Base-by-base conservation (phyloP, 2,329 filamentous ascomycete genomes). In the Neofusicoccum sp. region DNA sequence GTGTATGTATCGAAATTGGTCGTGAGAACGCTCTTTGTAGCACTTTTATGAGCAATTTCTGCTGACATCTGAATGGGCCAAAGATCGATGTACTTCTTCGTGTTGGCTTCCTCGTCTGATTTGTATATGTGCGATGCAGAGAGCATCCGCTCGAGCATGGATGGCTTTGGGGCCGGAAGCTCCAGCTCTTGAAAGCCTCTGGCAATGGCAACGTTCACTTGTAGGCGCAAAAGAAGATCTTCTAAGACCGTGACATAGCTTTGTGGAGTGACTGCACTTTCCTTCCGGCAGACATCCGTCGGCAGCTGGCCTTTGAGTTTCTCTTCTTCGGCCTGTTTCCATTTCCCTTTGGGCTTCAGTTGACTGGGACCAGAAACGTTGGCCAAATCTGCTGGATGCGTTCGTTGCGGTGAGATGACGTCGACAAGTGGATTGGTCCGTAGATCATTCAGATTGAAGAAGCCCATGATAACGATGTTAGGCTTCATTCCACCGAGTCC, bases 21-120 rank as follows among this genome's bases (percentile, higher is more conserved):
- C 0, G 92, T 96, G 61, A 94, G 76, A 5, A 95, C 82, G 69
- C 86, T 87, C 65, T 83, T 79, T 4, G 71, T 70, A 12, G 61
- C 87, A 4, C 31, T 29, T 8, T 16, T 31, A 4, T 47, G 47
- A 0, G 87, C 85, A 37, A 95, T 85, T 69, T 94, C 91, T 1
- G 92, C 92, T 5, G 92, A 94, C 91, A 96, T 96, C 68, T 96
- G 93, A 60, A 96, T 95, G 0, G 92, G 92, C 92, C 92, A 96
- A 4, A 96, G 79, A 71, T 96, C 92, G 65, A 96, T 91, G 70
- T 89, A 94, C 70, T 87, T 91, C 72, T 94, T 94, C 3, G 79
- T 80, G 60, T 88, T 86, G 43, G 86, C 81, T 0, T 81, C 74
- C 22, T 85, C 81, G 0, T 68, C 50, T 4, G 47, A 28, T 1